phyloP scores from a whole-genome alignment of 2,329 filamentous ascomycete species.

The Xylariales sp. region DNA sequence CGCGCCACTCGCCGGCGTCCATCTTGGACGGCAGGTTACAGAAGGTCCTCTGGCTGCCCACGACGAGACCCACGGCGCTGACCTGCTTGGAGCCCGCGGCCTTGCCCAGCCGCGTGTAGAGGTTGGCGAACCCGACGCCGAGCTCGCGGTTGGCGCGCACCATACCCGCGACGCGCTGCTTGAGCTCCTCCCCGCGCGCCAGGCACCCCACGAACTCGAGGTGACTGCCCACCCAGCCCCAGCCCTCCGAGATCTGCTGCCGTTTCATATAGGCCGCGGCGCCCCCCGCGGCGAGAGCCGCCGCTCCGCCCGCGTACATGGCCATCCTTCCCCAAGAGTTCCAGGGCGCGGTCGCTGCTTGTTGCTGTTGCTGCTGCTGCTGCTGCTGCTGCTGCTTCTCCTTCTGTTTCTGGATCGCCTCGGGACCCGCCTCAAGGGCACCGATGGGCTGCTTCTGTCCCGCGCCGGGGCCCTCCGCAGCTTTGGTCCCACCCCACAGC shows the following conservation, averaged over 20 bases:
- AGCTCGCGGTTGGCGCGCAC: conserved; percentile 60
- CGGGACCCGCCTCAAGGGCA: conserved; percentile 29
- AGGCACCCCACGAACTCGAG: conserved; percentile 91
- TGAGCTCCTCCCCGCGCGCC: conserved; percentile 76
- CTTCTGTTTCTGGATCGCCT: conserved; percentile 36
- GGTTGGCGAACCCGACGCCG: conserved; percentile 73
- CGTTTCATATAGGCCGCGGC: conserved; percentile 84
- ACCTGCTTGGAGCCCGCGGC: conserved; percentile 53
- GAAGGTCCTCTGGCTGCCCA: conserved; percentile 77
- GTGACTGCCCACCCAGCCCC: conserved; percentile 82
- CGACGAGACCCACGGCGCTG: conserved; percentile 51
- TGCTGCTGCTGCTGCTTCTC: too few relatives aligned
- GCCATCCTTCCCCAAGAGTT: conserved; percentile 80
- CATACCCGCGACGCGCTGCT: conserved; percentile 66
- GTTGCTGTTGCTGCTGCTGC: too few relatives aligned
- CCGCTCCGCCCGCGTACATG: conserved; percentile 79
- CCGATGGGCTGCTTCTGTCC: conserved; percentile 28
- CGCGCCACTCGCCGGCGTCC: conserved; percentile 55
- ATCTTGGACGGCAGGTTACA: conserved; percentile 69
- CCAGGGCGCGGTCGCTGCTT: too few relatives aligned
- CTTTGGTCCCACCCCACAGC: conserved; percentile 55
- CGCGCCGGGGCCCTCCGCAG: conserved; percentile 16
- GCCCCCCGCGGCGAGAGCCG: conserved; percentile 74
- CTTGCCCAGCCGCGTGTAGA: conserved; percentile 80
- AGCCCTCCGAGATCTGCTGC: conserved; percentile 72